phyloP scores from a whole-genome alignment of 2,329 filamentous ascomycete species.

The Botrytis sinoallii region DNA sequence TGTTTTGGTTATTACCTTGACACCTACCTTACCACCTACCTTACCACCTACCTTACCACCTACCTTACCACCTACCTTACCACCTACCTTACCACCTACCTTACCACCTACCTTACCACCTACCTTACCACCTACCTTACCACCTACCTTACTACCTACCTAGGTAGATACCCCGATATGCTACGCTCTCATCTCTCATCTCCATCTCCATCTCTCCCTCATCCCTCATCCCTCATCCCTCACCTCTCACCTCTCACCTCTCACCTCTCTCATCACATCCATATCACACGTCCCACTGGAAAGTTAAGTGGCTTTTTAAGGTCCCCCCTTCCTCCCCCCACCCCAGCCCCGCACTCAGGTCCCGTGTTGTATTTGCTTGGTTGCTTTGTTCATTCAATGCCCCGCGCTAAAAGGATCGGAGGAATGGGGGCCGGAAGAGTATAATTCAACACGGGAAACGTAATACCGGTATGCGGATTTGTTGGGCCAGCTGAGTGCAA shows the following conservation, averaged over 20 bases:
- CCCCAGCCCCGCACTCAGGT: constrained; percentile 18
- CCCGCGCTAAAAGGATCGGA: constrained; percentile 27
- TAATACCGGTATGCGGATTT: not conserved
- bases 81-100: too few species aligned
- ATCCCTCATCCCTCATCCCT: too few species aligned
- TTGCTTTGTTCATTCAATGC: constrained; percentile 7
- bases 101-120: too few species aligned
- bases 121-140: too few species aligned
- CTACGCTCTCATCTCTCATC: too few species aligned
- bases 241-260: too few species aligned
- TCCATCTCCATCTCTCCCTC: not conserved
- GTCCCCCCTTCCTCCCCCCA: not conserved
- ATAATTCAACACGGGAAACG: constrained; percentile 2
- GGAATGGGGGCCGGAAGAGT: constrained; percentile 19
- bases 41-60: too few species aligned
- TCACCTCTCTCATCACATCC: not conserved
- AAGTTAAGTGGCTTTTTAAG: not conserved
- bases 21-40: too few species aligned
- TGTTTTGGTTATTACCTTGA: too few species aligned
- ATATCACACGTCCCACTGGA: not conserved
- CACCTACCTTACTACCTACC: too few species aligned
- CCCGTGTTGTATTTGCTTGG: not conserved
- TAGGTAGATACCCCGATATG: too few species aligned
- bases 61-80: too few species aligned
- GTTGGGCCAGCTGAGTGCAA: not conserved